Evolutionary conservation across 306 rosid species (phyloP), one percentile per base, ranked within the genome.

Genomic region (Styphnolobium japonicum): DNA sequence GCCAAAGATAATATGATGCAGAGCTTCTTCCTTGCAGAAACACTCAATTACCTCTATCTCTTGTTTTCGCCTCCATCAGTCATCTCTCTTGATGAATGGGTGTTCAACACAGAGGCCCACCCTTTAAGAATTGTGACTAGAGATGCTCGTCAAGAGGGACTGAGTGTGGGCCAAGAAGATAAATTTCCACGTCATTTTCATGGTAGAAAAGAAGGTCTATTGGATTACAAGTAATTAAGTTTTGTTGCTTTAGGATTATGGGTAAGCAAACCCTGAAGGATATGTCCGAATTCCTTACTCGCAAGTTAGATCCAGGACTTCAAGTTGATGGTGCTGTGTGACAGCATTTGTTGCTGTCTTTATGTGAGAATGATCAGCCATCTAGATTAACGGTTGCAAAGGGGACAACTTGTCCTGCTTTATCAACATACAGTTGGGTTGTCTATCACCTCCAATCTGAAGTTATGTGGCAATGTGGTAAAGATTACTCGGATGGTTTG

Each of bases 11-110:
- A 89, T 48, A 72, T 81, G 89, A 89, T 85, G 93, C 91, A 89
- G 84, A 89, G 89, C 83, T 90, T 87, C 90, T 87, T 90, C 87
- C 90, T 90, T 3, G 87, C 93, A 23, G 93, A 87, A 84, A 90
- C 91, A 18, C 87, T 90, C 11, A 87, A 87, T 80, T 90, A 86
- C 53, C 91, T 87, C 81, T 87, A 87, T 75, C 94, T 90, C 62
- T 76, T 90, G 56, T 90, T 90, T 84, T 90, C 94, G 4, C 91
- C 91, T 69, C 60, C 94, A 6, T 87, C 88, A 14, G 60, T 87
- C 55, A 69, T 90, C 61, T 63, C 94, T 57, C 85, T 87, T 68
- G 88, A 90, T 57, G 87, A 84, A 70, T 90, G 93, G 91, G 93
- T 89, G 81, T 87, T 89, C 79, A 87, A 89, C 86, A 87, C 93